Percentiles rank a stretch among this genome's conserved stretches.
These are phyloP conservation scores for Heliosperma pusillum DNA, from an alignment of 148 eudicot genomes.

Conservation along the genomic window DNA sequence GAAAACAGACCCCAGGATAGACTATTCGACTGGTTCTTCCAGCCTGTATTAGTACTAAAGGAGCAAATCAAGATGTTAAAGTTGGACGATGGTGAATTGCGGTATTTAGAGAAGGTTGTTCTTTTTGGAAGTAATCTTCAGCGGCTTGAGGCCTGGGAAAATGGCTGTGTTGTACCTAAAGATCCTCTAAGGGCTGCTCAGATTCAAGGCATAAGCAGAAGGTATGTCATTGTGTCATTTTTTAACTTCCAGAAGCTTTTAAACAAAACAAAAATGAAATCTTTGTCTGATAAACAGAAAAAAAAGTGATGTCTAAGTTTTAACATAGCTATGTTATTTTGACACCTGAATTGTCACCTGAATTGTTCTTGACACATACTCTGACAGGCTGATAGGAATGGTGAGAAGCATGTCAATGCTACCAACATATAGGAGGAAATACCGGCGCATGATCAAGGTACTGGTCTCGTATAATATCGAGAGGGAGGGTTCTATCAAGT, in stretches of 20 bases:
- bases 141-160: slow-evolving; percentile 64
- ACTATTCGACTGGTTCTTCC: slow-evolving; percentile 83
- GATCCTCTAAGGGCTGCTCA: slow-evolving; percentile 79
- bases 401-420: slow-evolving; percentile 63
- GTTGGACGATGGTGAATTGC: slow-evolving; percentile 56
- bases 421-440: slow-evolving; percentile 80
- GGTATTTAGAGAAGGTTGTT: slow-evolving; percentile 58
- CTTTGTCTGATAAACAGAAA: not conserved
- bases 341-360: no score
- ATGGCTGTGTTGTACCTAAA: slow-evolving; percentile 52
- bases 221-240: slow-evolving; percentile 34
- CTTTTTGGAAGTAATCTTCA: slow-evolving; percentile 52
- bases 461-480: slow-evolving; percentile 39
- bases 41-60: slow-evolving; percentile 74
- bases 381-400: slow-evolving; percentile 72
- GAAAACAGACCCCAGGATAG: slow-evolving; percentile 75
- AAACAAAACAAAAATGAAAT: not conserved
- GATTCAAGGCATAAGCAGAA: slow-evolving; percentile 85
- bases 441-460: slow-evolving; percentile 58
- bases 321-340: no score
- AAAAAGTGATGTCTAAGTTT: no score
- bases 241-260: no score
- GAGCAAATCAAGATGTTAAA: slow-evolving; percentile 65
- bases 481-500: slow-evolving; percentile 43
- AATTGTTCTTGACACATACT: not conserved